These are phyloP conservation scores for Themeda triandra DNA, from an alignment of 176 grass and related monocot genomes.

Conservation along the genomic window DNA sequence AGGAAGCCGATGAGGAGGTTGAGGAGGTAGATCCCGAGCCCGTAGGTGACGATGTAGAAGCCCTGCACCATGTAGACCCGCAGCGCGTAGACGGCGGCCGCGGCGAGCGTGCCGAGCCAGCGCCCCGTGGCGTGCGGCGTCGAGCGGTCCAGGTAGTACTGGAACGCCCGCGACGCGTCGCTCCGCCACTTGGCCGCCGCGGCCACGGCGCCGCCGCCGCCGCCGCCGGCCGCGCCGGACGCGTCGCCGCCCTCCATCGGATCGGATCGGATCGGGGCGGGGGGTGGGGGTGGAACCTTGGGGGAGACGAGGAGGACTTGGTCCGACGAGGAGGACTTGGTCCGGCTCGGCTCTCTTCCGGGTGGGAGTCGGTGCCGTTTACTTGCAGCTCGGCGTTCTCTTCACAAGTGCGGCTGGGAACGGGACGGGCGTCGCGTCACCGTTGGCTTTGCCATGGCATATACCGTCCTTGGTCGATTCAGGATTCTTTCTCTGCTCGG, in stretches of 20 bases:
- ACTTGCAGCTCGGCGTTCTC: background rate
- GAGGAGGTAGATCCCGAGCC: slow-evolving; percentile 90
- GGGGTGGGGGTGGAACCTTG: background rate
- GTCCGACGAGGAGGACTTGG: background rate
- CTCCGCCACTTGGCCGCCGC: slow-evolving; percentile 66
- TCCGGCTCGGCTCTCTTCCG: slow-evolving; percentile 6
- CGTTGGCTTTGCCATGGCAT: background rate
- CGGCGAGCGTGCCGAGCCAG: slow-evolving; percentile 70
- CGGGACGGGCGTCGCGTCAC: background rate
- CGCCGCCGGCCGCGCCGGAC: slow-evolving; percentile 14
- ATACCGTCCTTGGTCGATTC: background rate
- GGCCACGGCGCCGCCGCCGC: background rate
- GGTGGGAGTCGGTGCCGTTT: slow-evolving; percentile 10
- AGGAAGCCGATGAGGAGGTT: slow-evolving; percentile 95
- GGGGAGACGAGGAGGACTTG: background rate
- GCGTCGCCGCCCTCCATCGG: slow-evolving; percentile 45
- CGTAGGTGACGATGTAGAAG: slow-evolving; percentile 90
- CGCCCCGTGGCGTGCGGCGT: slow-evolving; percentile 70
- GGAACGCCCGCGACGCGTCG: slow-evolving; percentile 68
- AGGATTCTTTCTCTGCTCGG: background rate
- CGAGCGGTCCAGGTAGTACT: slow-evolving; percentile 87
- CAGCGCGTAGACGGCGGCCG: slow-evolving; percentile 57
- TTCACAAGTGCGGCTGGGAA: background rate
- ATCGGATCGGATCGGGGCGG: background rate
- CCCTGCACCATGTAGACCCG: slow-evolving; percentile 74